Conservation (phyloP, 2,329 filamentous ascomycete species). For the Aspergillus uvarum region DNA sequence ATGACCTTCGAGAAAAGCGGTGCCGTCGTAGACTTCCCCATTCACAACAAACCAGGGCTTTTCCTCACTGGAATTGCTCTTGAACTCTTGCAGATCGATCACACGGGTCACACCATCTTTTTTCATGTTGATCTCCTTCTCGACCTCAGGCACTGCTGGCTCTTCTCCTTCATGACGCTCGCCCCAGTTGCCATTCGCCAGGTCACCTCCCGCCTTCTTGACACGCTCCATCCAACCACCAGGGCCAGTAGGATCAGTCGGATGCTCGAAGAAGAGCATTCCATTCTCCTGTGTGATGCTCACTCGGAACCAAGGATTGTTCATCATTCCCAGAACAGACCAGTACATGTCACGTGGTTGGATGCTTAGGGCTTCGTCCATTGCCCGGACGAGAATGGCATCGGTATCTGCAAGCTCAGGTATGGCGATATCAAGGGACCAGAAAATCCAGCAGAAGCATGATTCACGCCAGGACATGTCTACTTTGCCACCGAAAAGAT, state of each 20-base stretch:
- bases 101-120: conserved; percentile 62
- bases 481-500: conserved; percentile 71
- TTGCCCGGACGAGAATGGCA: conserved; percentile 77
- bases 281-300: conserved; percentile 68
- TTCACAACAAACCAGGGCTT: conserved; percentile 86
- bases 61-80: conserved; percentile 62
- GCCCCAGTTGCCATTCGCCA: conserved; percentile 82
- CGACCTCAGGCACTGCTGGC: conserved; percentile 48
- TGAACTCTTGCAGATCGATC: conserved; percentile 71
- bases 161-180: conserved; percentile 60
- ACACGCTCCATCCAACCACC: conserved; percentile 94
- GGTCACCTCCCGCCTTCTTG: conserved; percentile 76
- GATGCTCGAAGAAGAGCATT: conserved; percentile 77
- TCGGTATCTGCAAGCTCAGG: conserved; percentile 62
- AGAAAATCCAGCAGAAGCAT: conserved; percentile 91
- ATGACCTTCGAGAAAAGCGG: conserved; percentile 74
- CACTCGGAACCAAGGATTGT: conserved; percentile 89
- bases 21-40: conserved; percentile 86
- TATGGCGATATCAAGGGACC: conserved; percentile 69
- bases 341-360: conserved; percentile 95
- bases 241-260: conserved; percentile 74
- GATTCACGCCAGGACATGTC: conserved; percentile 81
- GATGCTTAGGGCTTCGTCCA: conserved; percentile 85
- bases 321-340: conserved; percentile 96
- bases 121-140: conserved; percentile 73